phyloP scores from a whole-genome alignment of 208 protist species.

The Leishmania arabica region DNA sequence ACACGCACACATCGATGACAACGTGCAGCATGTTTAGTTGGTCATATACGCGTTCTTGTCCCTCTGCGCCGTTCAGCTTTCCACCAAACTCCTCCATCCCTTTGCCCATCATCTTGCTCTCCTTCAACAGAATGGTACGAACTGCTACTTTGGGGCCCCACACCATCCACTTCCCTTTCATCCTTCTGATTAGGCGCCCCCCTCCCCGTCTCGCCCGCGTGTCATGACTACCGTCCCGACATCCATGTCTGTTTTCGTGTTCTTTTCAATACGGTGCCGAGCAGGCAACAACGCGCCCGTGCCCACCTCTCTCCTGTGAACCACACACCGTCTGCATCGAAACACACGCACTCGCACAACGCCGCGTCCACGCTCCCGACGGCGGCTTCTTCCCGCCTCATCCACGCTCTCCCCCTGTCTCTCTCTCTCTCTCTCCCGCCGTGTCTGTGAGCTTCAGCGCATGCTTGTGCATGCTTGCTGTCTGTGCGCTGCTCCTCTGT shows the following conservation, averaged over 20 bases:
- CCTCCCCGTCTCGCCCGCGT: background rate
- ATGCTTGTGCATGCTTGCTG: too few relatives aligned
- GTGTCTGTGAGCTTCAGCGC: background rate
- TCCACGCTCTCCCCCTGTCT: background rate
- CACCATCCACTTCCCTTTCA: background rate
- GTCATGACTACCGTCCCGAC: background rate
- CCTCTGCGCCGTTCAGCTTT: background rate
- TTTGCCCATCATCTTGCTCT: background rate
- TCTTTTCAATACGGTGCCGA: background rate
- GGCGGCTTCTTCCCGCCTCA: background rate
- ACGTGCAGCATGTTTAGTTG: background rate
- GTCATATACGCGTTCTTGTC: background rate
- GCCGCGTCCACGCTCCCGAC: background rate
- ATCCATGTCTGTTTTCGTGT: background rate
- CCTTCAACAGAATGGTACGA: background rate
- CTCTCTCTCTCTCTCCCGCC: background rate
- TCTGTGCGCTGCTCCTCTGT: too few relatives aligned
- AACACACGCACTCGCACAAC: background rate
- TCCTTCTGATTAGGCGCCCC: background rate
- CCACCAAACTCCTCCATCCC: background rate
- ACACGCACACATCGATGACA: background rate
- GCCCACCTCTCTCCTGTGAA: background rate
- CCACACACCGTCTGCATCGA: background rate
- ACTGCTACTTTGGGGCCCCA: background rate
- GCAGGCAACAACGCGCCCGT: background rate